A percentile compares a stretch with the other conserved stretches of the same genome.
Evolutionary conservation across 2,329 filamentous ascomycete species (phyloP).

Genomic region (Zasmidium angulare): DNA sequence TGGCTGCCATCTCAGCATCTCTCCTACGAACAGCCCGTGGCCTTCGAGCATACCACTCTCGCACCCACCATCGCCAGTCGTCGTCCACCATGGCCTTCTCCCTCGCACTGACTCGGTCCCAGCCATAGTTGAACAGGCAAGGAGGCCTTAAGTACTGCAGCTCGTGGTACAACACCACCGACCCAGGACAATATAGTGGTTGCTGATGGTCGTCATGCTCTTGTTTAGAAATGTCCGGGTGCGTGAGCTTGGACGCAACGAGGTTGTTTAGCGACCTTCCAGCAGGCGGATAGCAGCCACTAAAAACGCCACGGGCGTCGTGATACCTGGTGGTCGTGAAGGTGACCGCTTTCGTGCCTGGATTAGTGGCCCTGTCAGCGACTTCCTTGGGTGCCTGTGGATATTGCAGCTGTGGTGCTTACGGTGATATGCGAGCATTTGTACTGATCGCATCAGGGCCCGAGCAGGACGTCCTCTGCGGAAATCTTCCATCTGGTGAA

Average conservation of each 20-base stretch:
- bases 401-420: slow-evolving; percentile 25
- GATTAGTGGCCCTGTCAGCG: slow-evolving; percentile 43
- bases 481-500: slow-evolving; percentile 1
- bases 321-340: slow-evolving; percentile 80
- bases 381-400: slow-evolving; percentile 56
- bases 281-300: slow-evolving; percentile 50
- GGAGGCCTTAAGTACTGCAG: slow-evolving; percentile 62
- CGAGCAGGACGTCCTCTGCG: not conserved
- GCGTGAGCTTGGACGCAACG: not conserved
- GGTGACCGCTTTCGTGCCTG: slow-evolving; percentile 52
- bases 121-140: slow-evolving; percentile 67
- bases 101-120: not conserved
- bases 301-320: slow-evolving; percentile 74
- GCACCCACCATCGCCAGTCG: slow-evolving; percentile 6
- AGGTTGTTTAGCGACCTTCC: not conserved
- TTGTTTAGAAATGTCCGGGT: slow-evolving; percentile 1
- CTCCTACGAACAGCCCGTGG: no score
- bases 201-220: slow-evolving; percentile 32
- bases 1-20: no score
- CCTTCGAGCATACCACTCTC: slow-evolving; percentile 1
- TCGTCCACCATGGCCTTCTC: slow-evolving; percentile 4
- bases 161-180: slow-evolving; percentile 52
- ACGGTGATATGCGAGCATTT: no score
- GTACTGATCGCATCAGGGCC: no score
- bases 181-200: slow-evolving; percentile 65